These are phyloP conservation scores for Salix purpurea DNA, from an alignment of 345 rosid species.

Conservation along the genomic window DNA sequence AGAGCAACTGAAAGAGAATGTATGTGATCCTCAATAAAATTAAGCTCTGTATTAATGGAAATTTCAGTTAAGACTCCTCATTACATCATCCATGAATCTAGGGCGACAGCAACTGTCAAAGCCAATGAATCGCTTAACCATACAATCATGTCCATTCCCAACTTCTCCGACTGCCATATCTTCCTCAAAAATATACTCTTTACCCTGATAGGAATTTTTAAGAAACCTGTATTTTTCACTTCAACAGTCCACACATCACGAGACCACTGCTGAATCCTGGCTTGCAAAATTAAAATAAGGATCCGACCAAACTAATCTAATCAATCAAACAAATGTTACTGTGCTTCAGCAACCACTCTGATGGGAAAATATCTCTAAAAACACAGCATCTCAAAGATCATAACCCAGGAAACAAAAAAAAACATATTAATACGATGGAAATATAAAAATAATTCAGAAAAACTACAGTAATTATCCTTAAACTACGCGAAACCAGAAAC, in stretches of 20 bases:
- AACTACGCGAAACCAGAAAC: background rate
- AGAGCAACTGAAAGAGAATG: conserved; percentile 11
- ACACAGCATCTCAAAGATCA: conserved; percentile 45
- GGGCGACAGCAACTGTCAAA: conserved; percentile 8
- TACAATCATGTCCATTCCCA: conserved; percentile 11
- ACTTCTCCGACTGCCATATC: background rate
- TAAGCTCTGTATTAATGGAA: background rate
- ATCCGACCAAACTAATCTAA: background rate
- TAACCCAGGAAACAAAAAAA: conserved; percentile 31
- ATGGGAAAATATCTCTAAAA: conserved; percentile 41
- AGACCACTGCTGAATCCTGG: conserved; percentile 14
- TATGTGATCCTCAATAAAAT: conserved; percentile 18
- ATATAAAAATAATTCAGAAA: background rate
- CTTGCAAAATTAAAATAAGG: conserved; percentile 26
- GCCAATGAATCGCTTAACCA: conserved; percentile 12
- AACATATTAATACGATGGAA: conserved; percentile 21
- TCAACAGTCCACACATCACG: conserved; percentile 23
- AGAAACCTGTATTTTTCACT: conserved; percentile 15
- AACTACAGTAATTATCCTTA: background rate
- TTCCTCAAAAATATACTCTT: conserved; percentile 13
- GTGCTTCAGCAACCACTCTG: conserved; percentile 52
- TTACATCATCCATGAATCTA: conserved; percentile 10
- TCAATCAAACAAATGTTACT: background rate
- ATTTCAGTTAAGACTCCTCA: background rate
- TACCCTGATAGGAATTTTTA: conserved; percentile 6